Percentiles rank a stretch among this genome's conserved stretches.
Conservation (phyloP, 139 green algal species). For the Raphidocelis subcapitata region DNA sequence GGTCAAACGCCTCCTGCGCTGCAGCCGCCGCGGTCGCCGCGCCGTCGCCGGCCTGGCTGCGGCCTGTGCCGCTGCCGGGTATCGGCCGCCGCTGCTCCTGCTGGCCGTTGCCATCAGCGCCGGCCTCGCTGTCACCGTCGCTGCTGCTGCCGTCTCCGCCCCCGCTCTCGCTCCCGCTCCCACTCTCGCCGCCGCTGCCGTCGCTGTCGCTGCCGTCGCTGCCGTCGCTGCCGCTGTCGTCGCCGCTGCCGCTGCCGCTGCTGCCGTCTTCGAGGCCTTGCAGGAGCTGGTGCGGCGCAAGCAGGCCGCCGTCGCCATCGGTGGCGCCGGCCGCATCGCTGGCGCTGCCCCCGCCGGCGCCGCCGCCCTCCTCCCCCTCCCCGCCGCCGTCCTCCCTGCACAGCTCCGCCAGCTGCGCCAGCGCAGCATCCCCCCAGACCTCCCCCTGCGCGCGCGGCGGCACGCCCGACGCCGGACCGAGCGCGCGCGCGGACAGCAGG, state of each 20-base stretch:
- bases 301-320: background rate
- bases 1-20: constrained; percentile 31
- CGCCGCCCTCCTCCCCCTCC: background rate
- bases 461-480: constrained; percentile 27
- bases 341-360: too few species aligned
- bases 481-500: constrained; percentile 35
- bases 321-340: background rate
- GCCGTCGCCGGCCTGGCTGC: background rate
- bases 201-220: background rate
- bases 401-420: constrained; percentile 46
- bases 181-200: background rate
- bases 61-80: background rate
- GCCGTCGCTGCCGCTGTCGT: background rate
- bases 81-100: background rate
- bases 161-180: background rate
- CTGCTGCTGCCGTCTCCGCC: background rate
- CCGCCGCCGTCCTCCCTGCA: constrained; percentile 2
- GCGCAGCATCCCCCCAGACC: constrained; percentile 48
- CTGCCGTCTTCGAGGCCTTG: background rate
- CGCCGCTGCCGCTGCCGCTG: background rate
- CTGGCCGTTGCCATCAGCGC: background rate
- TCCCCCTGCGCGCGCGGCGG: constrained; percentile 34
- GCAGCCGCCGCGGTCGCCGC: background rate
- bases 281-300: background rate
- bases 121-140: background rate